Evolutionary conservation across 192 early-diverging fungal species (phyloP).

Genomic region (Mortierella alpina): DNA sequence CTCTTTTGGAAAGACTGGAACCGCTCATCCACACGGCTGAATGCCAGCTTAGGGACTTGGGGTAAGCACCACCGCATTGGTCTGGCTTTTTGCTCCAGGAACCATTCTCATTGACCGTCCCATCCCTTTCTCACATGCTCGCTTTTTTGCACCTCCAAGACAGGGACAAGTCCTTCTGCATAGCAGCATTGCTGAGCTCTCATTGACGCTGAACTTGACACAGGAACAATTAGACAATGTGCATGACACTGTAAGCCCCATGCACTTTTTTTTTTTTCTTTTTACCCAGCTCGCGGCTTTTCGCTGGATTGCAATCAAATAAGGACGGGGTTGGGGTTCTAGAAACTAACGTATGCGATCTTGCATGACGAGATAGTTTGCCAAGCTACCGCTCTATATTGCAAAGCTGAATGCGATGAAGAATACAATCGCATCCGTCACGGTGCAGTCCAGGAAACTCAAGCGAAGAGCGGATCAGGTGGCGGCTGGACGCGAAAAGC

Average conservation of each 20-base stretch:
- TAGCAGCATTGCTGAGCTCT: slow-evolving; percentile 26
- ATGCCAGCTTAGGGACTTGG: slow-evolving; percentile 35
- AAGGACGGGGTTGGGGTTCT: too few relatives aligned
- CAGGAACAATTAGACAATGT: slow-evolving; percentile 34
- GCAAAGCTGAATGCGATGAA: slow-evolving; percentile 42
- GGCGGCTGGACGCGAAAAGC: slow-evolving; percentile 37
- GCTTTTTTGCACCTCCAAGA: slow-evolving; percentile 1
- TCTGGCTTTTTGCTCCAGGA: too few relatives aligned
- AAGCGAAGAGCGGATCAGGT: slow-evolving; percentile 40
- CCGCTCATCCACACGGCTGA: slow-evolving; percentile 34
- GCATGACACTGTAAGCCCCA: slow-evolving; percentile 37
- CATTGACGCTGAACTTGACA: slow-evolving; percentile 23
- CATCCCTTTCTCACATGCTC: neutral
- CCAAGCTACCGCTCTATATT: slow-evolving; percentile 42
- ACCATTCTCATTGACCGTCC: neutral
- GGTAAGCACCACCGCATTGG: slow-evolving; percentile 11
- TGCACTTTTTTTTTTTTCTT: neutral
- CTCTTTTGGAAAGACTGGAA: slow-evolving; percentile 36
- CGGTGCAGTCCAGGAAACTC: slow-evolving; percentile 26
- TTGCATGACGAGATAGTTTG: slow-evolving; percentile 17
- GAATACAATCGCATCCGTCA: slow-evolving; percentile 31
- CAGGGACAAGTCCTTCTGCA: slow-evolving; percentile 41
- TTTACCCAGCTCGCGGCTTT: neutral
- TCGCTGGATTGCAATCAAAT: too few relatives aligned
- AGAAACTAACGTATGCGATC: too few relatives aligned